Conservation (phyloP, 1,284 basidiomycete genomes). For the Chondrostereum purpureum region DNA sequence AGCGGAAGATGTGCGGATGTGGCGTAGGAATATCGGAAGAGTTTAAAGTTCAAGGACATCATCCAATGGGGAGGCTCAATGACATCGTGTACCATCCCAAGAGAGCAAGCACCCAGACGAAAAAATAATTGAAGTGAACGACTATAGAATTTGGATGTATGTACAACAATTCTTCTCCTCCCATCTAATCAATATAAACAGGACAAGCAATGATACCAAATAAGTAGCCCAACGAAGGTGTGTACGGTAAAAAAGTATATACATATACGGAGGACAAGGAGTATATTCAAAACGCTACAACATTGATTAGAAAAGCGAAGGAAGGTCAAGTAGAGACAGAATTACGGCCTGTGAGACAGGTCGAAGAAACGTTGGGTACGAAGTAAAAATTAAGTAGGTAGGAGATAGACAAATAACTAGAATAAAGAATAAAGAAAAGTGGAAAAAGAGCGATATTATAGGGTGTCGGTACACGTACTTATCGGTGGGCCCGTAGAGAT, state of each 20-base stretch:
- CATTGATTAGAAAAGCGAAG: background rate
- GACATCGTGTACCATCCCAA: no score
- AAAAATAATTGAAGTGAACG: no score
- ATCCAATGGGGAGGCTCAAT: no score
- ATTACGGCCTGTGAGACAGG: background rate
- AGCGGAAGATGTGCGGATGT: no score
- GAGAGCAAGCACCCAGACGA: no score
- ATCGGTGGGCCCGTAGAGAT: background rate
- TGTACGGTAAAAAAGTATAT: background rate
- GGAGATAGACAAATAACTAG: background rate
- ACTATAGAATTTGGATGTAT: no score
- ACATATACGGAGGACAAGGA: no score
- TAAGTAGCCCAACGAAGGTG: background rate
- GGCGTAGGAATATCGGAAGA: no score
- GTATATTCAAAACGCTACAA: background rate
- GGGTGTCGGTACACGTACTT: background rate
- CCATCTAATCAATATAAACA: background rate
- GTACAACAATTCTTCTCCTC: conserved; percentile 1
- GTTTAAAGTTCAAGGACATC: no score
- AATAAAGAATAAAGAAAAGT: no score
- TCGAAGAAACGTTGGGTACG: background rate
- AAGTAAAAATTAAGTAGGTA: background rate
- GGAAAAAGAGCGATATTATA: background rate
- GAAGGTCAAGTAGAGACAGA: background rate
- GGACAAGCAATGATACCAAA: background rate